phyloP scores from a whole-genome alignment of 1,284 basidiomycete species.

The Malassezia equina region DNA sequence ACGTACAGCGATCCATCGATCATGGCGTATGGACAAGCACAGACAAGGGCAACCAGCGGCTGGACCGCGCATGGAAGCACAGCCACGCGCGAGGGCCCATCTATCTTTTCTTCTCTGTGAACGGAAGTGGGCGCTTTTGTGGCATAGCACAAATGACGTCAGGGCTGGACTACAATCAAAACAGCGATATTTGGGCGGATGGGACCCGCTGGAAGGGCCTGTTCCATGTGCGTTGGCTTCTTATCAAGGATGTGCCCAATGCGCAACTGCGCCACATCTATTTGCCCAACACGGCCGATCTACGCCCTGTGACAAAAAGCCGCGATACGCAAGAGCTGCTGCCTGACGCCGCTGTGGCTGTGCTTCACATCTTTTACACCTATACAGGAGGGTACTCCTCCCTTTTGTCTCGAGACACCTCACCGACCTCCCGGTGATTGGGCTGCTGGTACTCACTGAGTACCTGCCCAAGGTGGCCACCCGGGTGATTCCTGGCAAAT shows the following conservation, averaged over 20 bases:
- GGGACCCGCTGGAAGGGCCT: slow-evolving; percentile 46
- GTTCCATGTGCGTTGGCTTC: slow-evolving; percentile 45
- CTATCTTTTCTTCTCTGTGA: slow-evolving; percentile 46
- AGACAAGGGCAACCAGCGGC: slow-evolving; percentile 44
- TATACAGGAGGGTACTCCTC: neutral
- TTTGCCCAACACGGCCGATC: slow-evolving; percentile 29
- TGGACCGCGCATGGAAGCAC: slow-evolving; percentile 35
- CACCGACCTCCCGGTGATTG: neutral
- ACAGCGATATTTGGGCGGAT: slow-evolving; percentile 43
- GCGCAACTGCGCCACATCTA: slow-evolving; percentile 36
- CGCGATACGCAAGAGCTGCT: slow-evolving; percentile 46
- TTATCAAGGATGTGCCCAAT: slow-evolving; percentile 46
- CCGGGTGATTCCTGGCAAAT: slow-evolving; percentile 48
- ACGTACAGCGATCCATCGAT: slow-evolving; percentile 41
- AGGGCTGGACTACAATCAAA: slow-evolving; percentile 38
- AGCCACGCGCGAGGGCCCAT: slow-evolving; percentile 26
- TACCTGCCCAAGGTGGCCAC: slow-evolving; percentile 43
- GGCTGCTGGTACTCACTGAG: slow-evolving; percentile 6
- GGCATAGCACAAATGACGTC: slow-evolving; percentile 46
- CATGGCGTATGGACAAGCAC: slow-evolving; percentile 47
- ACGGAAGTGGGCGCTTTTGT: slow-evolving; percentile 45
- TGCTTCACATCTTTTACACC: slow-evolving; percentile 31
- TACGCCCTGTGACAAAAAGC: slow-evolving; percentile 43
- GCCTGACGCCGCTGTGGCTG: slow-evolving; percentile 26
- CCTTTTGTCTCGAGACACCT: neutral